phyloP scores from a whole-genome alignment of 345 rosid genomes.

The Salix dunnii region DNA sequence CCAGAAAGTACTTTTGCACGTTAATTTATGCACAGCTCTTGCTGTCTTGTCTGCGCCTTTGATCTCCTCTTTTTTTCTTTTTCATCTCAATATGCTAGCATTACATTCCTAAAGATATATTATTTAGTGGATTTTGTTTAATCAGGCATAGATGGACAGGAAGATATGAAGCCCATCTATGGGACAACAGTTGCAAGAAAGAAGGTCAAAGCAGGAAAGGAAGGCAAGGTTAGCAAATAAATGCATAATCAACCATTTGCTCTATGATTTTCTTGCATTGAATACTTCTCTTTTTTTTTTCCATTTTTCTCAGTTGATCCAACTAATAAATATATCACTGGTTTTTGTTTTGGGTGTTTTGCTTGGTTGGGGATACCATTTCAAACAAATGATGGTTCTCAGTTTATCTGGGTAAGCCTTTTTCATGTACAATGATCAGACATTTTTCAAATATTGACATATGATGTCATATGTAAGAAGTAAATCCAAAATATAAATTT shows the following conservation, averaged over 20 bases:
- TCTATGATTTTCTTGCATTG: not conserved
- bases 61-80: not conserved
- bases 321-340: conserved; percentile 19
- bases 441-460: not conserved
- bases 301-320: not conserved
- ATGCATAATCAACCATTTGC: not conserved
- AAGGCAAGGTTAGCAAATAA: conserved; percentile 59
- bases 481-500: conserved; percentile 29
- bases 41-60: not conserved
- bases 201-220: conserved; percentile 97
- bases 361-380: conserved; percentile 22
- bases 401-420: conserved; percentile 86
- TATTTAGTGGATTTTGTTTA: conserved; percentile 4
- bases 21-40: not conserved
- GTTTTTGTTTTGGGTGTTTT: conserved; percentile 22
- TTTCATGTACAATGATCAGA: conserved; percentile 10
- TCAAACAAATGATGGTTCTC: conserved; percentile 36
- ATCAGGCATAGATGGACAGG: conserved; percentile 96
- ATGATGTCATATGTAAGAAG: conserved; percentile 3
- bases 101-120: not conserved
- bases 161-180: conserved; percentile 94
- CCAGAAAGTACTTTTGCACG: not conserved
- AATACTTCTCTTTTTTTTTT: conserved; percentile 11
- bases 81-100: not conserved
- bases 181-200: conserved; percentile 97